Base-by-base conservation (phyloP, 179 eudicot species). In the Beta corolliflora region DNA sequence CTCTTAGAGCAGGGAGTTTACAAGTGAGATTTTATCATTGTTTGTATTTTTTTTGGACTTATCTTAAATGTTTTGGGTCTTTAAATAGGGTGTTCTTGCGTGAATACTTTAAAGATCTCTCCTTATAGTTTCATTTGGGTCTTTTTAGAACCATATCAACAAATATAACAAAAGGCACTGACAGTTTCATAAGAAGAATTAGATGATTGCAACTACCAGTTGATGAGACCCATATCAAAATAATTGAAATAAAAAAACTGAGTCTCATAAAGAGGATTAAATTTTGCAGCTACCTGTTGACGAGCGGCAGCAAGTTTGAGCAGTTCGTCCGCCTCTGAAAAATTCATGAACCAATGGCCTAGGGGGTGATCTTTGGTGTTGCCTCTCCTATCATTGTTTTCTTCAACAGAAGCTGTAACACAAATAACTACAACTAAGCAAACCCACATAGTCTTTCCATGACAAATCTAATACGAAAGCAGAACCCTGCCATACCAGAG, bases 301-400 rank as follows among this genome's bases (percentile, higher is more conserved):
- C 93, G 92, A 83, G 96, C 96, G 25, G 94, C 94, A 80, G 96
- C 90, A 77, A 93, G 91, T 87, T 90, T 90, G 36, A 90, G 87
- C 68, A 92, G 90, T 83, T 91, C 97, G 69, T 90, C 94, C 10
- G 89, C 91, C 82, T 94, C 94, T 0, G 97, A 93, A 88, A 94
- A 93, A 86, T 89, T 91, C 67, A 78, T 76, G 77, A 91, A 94
- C 96, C 93, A 93, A 71, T 88, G 98, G 80, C 86, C 83, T 58
- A 90, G 83, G 7, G 92, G 86, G 80, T 92, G 91, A 77, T 91
- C 88, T 83, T 92, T 94, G 74, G 86, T 88, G 68, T 83, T 86
- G 52, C 88, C 91, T 83, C 85, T 85, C 84, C 89, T 89, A 80
- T 79, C 78, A 50, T 77, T 87, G 45, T 81, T 61, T 55, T 91